Evolutionary conservation across 2,329 filamentous ascomycete species (phyloP).

Genomic region (Venturia effusa): DNA sequence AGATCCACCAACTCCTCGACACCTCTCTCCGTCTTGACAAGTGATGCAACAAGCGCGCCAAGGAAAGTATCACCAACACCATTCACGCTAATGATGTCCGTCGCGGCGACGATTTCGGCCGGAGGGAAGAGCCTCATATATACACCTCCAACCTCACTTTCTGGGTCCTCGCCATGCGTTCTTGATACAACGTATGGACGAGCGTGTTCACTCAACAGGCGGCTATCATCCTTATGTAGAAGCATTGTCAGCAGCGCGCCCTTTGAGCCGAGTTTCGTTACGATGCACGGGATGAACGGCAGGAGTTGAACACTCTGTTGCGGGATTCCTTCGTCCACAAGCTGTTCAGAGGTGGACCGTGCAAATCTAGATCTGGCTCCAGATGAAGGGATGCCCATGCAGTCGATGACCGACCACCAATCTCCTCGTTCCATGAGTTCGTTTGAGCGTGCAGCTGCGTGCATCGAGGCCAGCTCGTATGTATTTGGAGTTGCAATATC

Average conservation of each 20-base stretch:
- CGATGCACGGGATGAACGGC: conserved; percentile 74
- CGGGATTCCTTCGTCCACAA: conserved; percentile 73
- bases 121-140: conserved; percentile 68
- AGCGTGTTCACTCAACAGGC: conserved; percentile 42
- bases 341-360: conserved; percentile 42
- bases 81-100: conserved; percentile 78
- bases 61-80: conserved; percentile 90
- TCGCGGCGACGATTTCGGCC: conserved; percentile 46
- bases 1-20: conserved; percentile 59
- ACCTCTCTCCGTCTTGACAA: conserved; percentile 43
- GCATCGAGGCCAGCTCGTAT: conserved; percentile 72
- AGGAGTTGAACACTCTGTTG: conserved; percentile 76
- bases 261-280: conserved; percentile 69
- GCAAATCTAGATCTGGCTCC: conserved; percentile 23
- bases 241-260: conserved; percentile 70
- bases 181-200: conserved; percentile 64
- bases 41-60: conserved; percentile 69
- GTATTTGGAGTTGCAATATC: conserved; percentile 74
- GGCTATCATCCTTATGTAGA: conserved; percentile 54
- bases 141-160: conserved; percentile 53
- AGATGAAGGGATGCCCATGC: conserved; percentile 60
- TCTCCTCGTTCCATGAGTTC: conserved; percentile 56
- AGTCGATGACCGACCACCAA: conserved; percentile 76
- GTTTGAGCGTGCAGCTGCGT: conserved; percentile 53
- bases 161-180: conserved; percentile 33